Evolutionary conservation across 2,329 filamentous ascomycete species (phyloP).

Genomic region (Lachnellula suecica): DNA sequence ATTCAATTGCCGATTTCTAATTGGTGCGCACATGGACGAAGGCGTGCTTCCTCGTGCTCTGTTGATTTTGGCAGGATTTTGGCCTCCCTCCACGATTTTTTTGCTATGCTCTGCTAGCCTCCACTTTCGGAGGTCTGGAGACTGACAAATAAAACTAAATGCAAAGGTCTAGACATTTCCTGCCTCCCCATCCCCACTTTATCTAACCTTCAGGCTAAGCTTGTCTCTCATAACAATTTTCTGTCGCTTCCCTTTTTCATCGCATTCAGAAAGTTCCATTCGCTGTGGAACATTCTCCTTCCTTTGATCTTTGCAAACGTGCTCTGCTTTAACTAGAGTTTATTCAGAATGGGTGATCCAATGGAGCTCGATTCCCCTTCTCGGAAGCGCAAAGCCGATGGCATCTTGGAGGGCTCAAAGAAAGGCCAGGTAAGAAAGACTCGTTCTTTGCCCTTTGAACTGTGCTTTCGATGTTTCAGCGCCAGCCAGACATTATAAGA

Average conservation of each 20-base stretch:
- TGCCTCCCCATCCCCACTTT: not conserved
- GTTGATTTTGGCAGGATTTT: not conserved
- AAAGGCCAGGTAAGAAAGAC: constrained; percentile 15
- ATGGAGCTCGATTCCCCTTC: constrained; percentile 27
- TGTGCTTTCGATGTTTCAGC: too few species aligned
- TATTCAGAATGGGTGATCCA: constrained; percentile 23
- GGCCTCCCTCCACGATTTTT: not conserved
- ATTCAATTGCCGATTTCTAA: too few species aligned
- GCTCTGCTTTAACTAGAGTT: not conserved
- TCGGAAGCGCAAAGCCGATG: constrained; percentile 29
- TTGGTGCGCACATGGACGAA: constrained; percentile 11
- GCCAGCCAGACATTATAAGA: too few species aligned
- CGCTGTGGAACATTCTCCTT: too few species aligned
- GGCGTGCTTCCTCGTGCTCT: constrained; percentile 20
- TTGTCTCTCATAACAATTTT: constrained; percentile 10
- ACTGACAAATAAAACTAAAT: constrained; percentile 2
- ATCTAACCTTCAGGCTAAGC: constrained; percentile 4
- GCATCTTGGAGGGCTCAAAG: constrained; percentile 19
- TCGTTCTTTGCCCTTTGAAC: too few species aligned
- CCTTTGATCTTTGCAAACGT: not conserved
- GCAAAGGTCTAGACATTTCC: not conserved
- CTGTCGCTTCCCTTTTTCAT: not conserved
- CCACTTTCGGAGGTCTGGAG: not conserved
- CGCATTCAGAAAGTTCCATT: too few species aligned
- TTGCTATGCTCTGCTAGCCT: not conserved